These are phyloP conservation scores for Margaritispora aquatica DNA, from an alignment of 495 filamentous ascomycete genomes.

Conservation along the genomic window DNA sequence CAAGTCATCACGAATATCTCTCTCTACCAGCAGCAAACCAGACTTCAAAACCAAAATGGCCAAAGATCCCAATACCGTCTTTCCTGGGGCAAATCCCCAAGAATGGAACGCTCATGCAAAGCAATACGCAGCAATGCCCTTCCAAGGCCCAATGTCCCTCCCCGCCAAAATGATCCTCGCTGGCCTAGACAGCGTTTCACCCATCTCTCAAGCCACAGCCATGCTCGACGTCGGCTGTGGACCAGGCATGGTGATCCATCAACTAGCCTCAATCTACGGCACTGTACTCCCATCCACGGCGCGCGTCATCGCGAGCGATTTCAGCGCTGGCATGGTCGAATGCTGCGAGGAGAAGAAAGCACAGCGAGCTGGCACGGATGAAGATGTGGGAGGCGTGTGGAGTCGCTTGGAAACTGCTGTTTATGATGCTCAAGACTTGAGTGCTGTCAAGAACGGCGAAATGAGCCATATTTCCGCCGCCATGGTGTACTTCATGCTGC, in stretches of 20 bases:
- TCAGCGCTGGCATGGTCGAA: slow-evolving; percentile 9
- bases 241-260: neutral
- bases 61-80: neutral
- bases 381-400: neutral
- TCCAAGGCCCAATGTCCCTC: neutral
- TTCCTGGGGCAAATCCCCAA: neutral
- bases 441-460: neutral
- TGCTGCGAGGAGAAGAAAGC: neutral
- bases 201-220: slow-evolving; percentile 1
- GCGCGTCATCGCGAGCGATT: slow-evolving; percentile 1
- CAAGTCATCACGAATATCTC: no score
- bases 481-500: slow-evolving; percentile 1
- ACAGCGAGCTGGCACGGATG: neutral
- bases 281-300: neutral
- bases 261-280: neutral
- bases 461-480: slow-evolving; percentile 1
- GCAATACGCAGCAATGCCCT: neutral
- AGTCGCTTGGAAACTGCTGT: neutral
- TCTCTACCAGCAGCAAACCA: neutral
- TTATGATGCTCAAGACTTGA: slow-evolving; percentile 1
- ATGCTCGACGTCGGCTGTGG: slow-evolving; percentile 10
- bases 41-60: neutral
- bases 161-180: neutral
- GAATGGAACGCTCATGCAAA: neutral
- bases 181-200: neutral